Conservation (phyloP, 2,329 filamentous ascomycete species). For the Trichoderma sp. region DNA sequence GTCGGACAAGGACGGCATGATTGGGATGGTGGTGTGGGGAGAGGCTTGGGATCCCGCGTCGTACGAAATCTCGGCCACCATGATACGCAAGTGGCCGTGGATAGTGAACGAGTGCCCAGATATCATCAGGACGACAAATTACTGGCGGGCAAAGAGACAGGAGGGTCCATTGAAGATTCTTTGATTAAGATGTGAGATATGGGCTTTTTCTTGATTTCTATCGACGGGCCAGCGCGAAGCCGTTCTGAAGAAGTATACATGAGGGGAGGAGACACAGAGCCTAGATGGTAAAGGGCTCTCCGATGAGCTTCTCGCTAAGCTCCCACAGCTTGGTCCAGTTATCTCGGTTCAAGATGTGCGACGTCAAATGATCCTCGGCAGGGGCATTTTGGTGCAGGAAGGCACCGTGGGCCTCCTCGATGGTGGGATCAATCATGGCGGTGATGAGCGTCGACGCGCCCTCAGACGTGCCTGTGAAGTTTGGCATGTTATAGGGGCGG, state of each 20-base stretch:
- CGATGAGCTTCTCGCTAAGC: slow-evolving; percentile 29
- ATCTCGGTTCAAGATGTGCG: slow-evolving; percentile 32
- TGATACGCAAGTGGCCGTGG: slow-evolving; percentile 44
- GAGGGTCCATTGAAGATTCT: not conserved
- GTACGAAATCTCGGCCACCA: slow-evolving; percentile 46
- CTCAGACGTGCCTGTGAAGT: slow-evolving; percentile 36
- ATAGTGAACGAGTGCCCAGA: slow-evolving; percentile 29
- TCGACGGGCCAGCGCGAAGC: not conserved
- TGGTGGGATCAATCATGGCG: slow-evolving; percentile 21
- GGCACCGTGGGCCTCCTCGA: slow-evolving; percentile 9
- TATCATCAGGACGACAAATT: slow-evolving; percentile 6
- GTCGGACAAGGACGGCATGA: slow-evolving; percentile 9
- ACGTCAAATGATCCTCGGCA: slow-evolving; percentile 16
- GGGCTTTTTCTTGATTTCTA: not conserved
- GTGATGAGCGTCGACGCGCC: slow-evolving; percentile 26
- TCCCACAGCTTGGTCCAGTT: slow-evolving; percentile 40
- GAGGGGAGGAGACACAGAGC: not conserved
- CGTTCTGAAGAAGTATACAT: not conserved
- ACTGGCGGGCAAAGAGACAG: slow-evolving; percentile 1
- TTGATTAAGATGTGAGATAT: not conserved
- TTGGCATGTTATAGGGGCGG: not conserved
- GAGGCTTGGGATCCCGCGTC: slow-evolving; percentile 42
- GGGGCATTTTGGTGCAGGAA: slow-evolving; percentile 18
- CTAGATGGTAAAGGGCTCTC: slow-evolving; percentile 5
- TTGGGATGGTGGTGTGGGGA: slow-evolving; percentile 45